Percentiles rank a stretch among this genome's conserved stretches.
Evolutionary conservation across 2,329 filamentous ascomycete genomes (phyloP).

Genomic region (Aspergillus ochraceus): DNA sequence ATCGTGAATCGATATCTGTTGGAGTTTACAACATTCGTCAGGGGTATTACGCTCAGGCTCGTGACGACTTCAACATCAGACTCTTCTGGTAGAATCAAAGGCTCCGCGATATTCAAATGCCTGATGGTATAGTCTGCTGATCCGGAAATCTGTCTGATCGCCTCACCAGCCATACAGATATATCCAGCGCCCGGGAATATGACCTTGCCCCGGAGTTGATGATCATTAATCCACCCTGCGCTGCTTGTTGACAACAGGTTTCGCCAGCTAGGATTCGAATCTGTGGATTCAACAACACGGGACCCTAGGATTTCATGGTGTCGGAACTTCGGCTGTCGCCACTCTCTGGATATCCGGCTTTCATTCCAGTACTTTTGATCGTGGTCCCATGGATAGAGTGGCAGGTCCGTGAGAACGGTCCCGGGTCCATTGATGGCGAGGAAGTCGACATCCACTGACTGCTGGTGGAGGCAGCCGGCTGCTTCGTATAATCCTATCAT

Average conservation of each 20-base stretch:
- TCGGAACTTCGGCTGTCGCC: slow-evolving; percentile 16
- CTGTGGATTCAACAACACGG: slow-evolving; percentile 1
- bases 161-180: slow-evolving; percentile 29
- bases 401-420: slow-evolving; percentile 24
- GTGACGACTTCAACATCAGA: slow-evolving; percentile 18
- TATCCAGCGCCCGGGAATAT: not conserved
- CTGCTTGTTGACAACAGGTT: not conserved
- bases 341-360: slow-evolving; percentile 21
- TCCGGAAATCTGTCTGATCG: slow-evolving; percentile 27
- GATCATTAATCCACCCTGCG: not conserved
- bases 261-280: slow-evolving; percentile 1
- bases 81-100: slow-evolving; percentile 7
- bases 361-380: slow-evolving; percentile 27
- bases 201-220: not conserved
- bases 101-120: slow-evolving; percentile 9
- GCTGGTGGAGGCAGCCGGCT: too few relatives aligned
- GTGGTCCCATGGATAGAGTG: slow-evolving; percentile 30
- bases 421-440: not conserved
- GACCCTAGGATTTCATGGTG: slow-evolving; percentile 29
- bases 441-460: not conserved
- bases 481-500: not conserved
- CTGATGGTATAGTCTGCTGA: not conserved
- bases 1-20: slow-evolving; percentile 18
- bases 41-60: slow-evolving; percentile 5
- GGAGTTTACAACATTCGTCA: not conserved